Percentiles rank a stretch among this genome's conserved stretches.
These are phyloP conservation scores for Pugionium cornutum DNA, from an alignment of 345 rosid species.

Conservation along the genomic window DNA sequence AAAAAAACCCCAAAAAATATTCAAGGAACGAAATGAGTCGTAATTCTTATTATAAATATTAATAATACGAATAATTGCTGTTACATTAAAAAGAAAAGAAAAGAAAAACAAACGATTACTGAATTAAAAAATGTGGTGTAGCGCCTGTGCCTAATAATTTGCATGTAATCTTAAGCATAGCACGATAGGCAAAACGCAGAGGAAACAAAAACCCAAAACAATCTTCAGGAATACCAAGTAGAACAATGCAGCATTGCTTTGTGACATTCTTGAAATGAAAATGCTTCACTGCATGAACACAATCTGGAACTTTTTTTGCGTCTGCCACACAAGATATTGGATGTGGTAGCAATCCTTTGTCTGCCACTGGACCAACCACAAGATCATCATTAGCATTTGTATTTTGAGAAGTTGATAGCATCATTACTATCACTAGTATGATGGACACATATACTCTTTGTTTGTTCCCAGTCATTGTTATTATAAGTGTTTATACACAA, in stretches of 20 bases:
- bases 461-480: neutral
- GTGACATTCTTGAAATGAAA: neutral
- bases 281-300: constrained; percentile 1
- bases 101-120: neutral
- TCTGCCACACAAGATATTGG: neutral
- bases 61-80: too few species aligned
- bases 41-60: too few species aligned
- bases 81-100: neutral
- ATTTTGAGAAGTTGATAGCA: constrained; percentile 1
- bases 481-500: neutral
- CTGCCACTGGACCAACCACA: neutral
- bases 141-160: neutral
- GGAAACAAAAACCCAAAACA: constrained; percentile 22
- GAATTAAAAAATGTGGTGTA: neutral
- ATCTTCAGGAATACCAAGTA: neutral
- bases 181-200: neutral
- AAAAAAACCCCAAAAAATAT: too few species aligned
- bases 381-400: neutral
- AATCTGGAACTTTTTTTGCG: neutral
- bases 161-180: neutral
- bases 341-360: neutral
- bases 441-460: neutral
- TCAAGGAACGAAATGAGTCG: too few species aligned
- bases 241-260: constrained; percentile 7
- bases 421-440: neutral